These are phyloP conservation scores for Cyclotella kingstonii DNA, from an alignment of 108 stramenopile genomes.

Conservation along the genomic window DNA sequence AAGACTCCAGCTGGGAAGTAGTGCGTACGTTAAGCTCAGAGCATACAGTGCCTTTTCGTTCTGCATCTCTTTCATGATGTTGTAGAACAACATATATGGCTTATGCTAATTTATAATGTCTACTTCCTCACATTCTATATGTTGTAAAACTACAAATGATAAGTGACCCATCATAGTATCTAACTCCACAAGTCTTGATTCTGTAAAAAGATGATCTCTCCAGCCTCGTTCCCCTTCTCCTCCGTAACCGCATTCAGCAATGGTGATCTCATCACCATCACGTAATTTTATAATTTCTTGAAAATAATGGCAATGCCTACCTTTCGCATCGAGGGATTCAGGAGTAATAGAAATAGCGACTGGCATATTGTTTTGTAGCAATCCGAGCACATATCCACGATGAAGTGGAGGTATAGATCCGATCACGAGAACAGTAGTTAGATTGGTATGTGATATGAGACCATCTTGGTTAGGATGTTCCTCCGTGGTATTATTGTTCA, in stretches of 20 bases:
- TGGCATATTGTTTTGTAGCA: conserved; percentile 36
- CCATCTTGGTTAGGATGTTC: not conserved
- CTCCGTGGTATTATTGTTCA: conserved; percentile 4
- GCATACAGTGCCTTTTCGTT: not conserved
- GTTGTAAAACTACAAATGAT: conserved; percentile 34
- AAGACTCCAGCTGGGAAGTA: too few species aligned
- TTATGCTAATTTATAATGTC: not conserved
- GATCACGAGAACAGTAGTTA: conserved; percentile 25
- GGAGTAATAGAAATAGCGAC: conserved; percentile 43
- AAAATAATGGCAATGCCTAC: conserved; percentile 46
- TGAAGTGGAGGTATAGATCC: conserved; percentile 42
- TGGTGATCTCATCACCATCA: conserved; percentile 34
- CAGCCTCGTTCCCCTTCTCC: conserved; percentile 32
- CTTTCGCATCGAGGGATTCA: conserved; percentile 39
- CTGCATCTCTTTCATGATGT: too few species aligned
- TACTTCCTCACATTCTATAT: not conserved
- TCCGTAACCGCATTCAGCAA: conserved; percentile 37
- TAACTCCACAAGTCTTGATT: conserved; percentile 31
- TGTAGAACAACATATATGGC: not conserved
- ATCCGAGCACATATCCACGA: conserved; percentile 24
- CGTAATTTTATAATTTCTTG: conserved; percentile 41
- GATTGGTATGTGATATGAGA: not conserved
- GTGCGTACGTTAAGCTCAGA: too few species aligned
- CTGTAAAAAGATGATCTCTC: conserved; percentile 28
- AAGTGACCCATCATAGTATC: conserved; percentile 42